Base-by-base conservation (phyloP, 2,329 filamentous ascomycete species). In the Paecilomyces formosus region DNA sequence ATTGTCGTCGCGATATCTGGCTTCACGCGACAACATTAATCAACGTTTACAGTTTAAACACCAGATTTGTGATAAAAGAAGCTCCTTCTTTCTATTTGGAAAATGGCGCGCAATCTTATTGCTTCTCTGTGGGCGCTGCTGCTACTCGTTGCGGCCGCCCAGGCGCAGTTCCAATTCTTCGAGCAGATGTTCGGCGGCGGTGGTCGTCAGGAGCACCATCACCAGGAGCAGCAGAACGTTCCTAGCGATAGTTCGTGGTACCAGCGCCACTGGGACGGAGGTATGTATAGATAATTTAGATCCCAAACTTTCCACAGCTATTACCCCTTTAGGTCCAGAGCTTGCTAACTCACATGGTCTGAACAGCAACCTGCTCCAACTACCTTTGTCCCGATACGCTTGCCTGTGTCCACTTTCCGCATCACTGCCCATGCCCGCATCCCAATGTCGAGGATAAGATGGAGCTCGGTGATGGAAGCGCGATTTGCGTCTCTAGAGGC, bases 371-470 rank as follows among this genome's bases (percentile, higher is more conserved):
- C 67, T 99, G 94, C 81, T 85, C 90, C 68, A 92, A 93, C 66
- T 99, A 97, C 73, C 86, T 99, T 57, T 99, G 94, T 72, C 92
- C 94, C 1, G 90, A 91, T 63, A 97, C 94, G 0, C 84, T 99
- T 60, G 89, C 92, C 35, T 99, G 94, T 78, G 94, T 99, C 6
- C 88, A 95, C 72, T 94, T 96, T 78, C 92, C 94, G 1, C 93
- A 97, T 73, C 94, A 99, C 76, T 99, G 94, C 75, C 94, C 94
- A 28, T 99, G 94, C 77, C 82, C 91, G 1, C 96, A 88, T 78
- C 86, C 88, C 1, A 76, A 80, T 8, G 79, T 88, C 61, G 87
- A 93, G 70, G 89, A 93, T 64, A 94, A 94, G 70, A 84, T 91
- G 62, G 90, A 80, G 60, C 61, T 80, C n/a, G 76, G 74, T 11